Evolutionary conservation across 2,329 filamentous ascomycete species (phyloP).

Genomic region (Colletotrichum sp.): DNA sequence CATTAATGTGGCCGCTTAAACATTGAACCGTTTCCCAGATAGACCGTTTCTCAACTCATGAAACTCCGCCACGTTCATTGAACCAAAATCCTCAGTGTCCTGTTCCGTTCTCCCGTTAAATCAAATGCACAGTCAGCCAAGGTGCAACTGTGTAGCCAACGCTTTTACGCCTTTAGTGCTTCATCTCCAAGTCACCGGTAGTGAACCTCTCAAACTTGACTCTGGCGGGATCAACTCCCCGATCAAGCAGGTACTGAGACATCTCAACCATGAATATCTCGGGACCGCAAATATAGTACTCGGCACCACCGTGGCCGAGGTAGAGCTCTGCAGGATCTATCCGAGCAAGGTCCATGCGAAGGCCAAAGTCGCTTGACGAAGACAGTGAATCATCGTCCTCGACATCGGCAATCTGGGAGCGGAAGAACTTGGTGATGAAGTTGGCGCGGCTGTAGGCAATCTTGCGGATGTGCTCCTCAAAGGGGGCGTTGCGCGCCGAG

Average conservation of each 20-base stretch:
- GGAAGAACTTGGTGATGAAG: constrained; percentile 52
- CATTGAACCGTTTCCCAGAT: not conserved
- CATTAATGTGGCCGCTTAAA: not conserved
- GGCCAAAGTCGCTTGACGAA: constrained; percentile 44
- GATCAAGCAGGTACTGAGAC: constrained; percentile 43
- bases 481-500: constrained; percentile 52
- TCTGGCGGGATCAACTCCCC: constrained; percentile 41
- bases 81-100: not conserved
- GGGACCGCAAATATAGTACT: constrained; percentile 61
- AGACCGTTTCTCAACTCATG: not conserved
- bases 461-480: constrained; percentile 55
- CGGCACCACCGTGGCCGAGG: constrained; percentile 47
- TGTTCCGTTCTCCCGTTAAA: not conserved
- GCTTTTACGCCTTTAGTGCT: not conserved
- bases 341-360: constrained; percentile 51
- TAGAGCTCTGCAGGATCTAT: constrained; percentile 49
- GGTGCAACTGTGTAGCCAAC: not conserved
- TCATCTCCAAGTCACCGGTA: constrained; percentile 45
- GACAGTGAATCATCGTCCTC: constrained; percentile 46
- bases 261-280: constrained; percentile 61
- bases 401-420: constrained; percentile 50
- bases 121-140: not conserved
- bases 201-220: constrained; percentile 54
- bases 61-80: not conserved
- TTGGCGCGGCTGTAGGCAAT: constrained; percentile 43